Evolutionary conservation across 495 filamentous ascomycete species (phyloP).

Genomic region (Aspergillus cristatus): DNA sequence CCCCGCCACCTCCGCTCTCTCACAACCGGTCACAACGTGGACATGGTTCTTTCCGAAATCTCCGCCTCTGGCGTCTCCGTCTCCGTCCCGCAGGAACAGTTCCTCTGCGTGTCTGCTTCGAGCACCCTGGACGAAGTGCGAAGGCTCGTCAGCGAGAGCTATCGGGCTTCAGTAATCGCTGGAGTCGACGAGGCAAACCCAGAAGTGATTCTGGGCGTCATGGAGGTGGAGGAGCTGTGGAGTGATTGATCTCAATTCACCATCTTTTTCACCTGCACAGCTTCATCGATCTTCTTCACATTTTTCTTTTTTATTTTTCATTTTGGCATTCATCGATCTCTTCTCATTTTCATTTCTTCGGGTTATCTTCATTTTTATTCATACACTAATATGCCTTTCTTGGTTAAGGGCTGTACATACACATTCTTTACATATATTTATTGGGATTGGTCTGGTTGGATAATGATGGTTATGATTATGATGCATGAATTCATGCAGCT

Average conservation of each 20-base stretch:
- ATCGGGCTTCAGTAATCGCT: constrained; percentile 15
- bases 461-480: too few relatives aligned
- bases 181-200: constrained; percentile 21
- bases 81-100: constrained; percentile 18
- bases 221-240: constrained; percentile 30
- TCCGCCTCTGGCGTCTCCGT: constrained; percentile 12
- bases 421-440: too few relatives aligned
- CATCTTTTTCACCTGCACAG: constrained; percentile 1
- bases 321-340: background rate
- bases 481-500: too few relatives aligned
- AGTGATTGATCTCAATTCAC: constrained; percentile 5
- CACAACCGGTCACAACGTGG: constrained; percentile 17
- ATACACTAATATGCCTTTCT: too few relatives aligned
- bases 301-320: background rate
- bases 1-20: constrained; percentile 29
- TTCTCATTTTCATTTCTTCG: background rate
- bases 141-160: constrained; percentile 14
- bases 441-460: too few relatives aligned
- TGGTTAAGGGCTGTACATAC: too few relatives aligned
- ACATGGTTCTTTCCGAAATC: constrained; percentile 21
- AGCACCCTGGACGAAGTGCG: constrained; percentile 25
- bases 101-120: constrained; percentile 24
- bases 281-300: background rate
- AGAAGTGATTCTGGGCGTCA: constrained; percentile 21
- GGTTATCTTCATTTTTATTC: too few relatives aligned